A percentile compares a stretch with the other conserved stretches of the same genome.
These are phyloP conservation scores for Cystobasidiopsis lactophilus DNA, from an alignment of 768 basidiomycete genomes.

Conservation along the genomic window DNA sequence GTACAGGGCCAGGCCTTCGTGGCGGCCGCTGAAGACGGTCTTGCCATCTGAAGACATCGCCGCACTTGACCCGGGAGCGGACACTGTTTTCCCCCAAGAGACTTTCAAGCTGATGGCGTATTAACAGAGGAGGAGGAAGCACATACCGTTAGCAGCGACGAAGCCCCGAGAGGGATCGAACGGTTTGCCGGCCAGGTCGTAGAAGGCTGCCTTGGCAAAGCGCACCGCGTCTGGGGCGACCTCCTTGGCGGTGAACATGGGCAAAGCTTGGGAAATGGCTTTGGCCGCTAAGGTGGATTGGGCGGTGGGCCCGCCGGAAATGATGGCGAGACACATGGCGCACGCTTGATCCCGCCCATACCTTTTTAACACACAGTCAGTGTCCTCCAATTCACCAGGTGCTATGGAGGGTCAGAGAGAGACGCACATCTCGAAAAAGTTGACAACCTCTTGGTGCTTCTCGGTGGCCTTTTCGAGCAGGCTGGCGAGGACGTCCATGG, in stretches of 20 bases:
- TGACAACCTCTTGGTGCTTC: conserved; percentile 57
- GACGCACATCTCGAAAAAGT: conserved; percentile 54
- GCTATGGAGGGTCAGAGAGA: neutral
- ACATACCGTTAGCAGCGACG: conserved; percentile 6
- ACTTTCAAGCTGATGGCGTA: neutral
- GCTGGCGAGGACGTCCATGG: conserved; percentile 61
- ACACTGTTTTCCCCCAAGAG: neutral
- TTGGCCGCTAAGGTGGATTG: neutral
- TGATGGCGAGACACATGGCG: conserved; percentile 70
- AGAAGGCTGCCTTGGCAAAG: conserved; percentile 9
- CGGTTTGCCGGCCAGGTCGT: conserved; percentile 35
- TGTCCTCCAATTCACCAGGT: neutral
- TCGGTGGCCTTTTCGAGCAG: conserved; percentile 42
- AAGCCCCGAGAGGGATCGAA: conserved; percentile 22
- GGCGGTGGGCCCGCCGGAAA: conserved; percentile 54
- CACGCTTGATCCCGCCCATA: conserved; percentile 82
- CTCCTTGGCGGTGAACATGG: conserved; percentile 21
- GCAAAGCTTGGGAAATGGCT: neutral
- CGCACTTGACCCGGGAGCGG: neutral
- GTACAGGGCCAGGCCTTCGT: conserved; percentile 71
- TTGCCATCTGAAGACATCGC: conserved; percentile 15
- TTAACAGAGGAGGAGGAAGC: neutral
- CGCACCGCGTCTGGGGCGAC: conserved; percentile 27
- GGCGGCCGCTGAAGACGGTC: conserved; percentile 52
- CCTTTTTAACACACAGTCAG: too few species aligned